Conservation (phyloP, 2,329 filamentous ascomycete species). For the Cephalotrichum gorgonifer region DNA sequence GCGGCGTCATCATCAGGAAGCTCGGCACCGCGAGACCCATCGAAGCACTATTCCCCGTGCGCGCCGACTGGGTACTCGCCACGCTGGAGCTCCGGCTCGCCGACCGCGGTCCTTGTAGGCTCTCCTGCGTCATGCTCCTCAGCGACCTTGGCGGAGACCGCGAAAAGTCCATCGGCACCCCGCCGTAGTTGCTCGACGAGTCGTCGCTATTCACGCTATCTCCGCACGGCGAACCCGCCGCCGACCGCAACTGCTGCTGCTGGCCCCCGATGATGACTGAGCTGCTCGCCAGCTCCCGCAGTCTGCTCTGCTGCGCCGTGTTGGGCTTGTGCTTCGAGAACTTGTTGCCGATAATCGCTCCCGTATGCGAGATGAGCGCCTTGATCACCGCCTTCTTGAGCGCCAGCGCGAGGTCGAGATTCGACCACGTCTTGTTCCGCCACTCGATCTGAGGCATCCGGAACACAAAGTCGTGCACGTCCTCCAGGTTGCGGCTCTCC, state of each 20-base stretch:
- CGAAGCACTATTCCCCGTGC: slow-evolving; percentile 16
- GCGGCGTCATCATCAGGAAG: slow-evolving; percentile 37
- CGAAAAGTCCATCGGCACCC: slow-evolving; percentile 46
- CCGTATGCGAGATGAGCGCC: slow-evolving; percentile 88
- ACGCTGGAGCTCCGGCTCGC: slow-evolving; percentile 43
- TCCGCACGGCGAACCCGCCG: slow-evolving; percentile 24
- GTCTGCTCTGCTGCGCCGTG: slow-evolving; percentile 65
- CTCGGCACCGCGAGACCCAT: slow-evolving; percentile 20
- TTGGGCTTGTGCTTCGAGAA: slow-evolving; percentile 80
- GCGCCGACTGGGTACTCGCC: slow-evolving; percentile 33
- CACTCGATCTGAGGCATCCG: slow-evolving; percentile 89
- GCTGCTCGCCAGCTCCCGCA: slow-evolving; percentile 76
- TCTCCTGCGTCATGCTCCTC: slow-evolving; percentile 35
- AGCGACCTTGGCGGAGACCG: slow-evolving; percentile 46
- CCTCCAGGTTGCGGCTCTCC: slow-evolving; percentile 88
- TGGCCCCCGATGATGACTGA: slow-evolving; percentile 44
- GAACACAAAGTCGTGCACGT: slow-evolving; percentile 97
- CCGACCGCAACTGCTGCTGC: slow-evolving; percentile 23
- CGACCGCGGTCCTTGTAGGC: slow-evolving; percentile 31
- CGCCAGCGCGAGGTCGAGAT: slow-evolving; percentile 83
- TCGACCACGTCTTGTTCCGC: slow-evolving; percentile 98
- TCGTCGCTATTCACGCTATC: slow-evolving; percentile 43
- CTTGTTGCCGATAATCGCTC: slow-evolving; percentile 95
- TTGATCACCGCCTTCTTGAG: slow-evolving; percentile 92
- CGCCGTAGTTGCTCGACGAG: slow-evolving; percentile 42